Evolutionary conservation across 371 early-diverging fungal genomes (phyloP), one percentile per base, ranked within the genome.

Genomic region (Apophysomyces ossiformis): DNA sequence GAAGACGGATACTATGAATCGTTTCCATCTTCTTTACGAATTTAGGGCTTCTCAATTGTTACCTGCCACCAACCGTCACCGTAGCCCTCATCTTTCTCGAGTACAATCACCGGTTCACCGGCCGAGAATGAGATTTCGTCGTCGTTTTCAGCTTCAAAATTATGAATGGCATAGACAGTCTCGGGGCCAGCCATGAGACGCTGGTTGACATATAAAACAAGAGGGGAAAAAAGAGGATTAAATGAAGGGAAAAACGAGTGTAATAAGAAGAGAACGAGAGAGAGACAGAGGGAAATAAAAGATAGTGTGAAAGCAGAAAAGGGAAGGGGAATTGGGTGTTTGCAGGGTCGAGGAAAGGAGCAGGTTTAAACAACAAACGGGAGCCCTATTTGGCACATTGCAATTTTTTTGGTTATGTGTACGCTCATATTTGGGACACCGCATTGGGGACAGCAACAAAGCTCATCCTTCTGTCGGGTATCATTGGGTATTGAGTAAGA

Each of bases 51-150:
- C 37, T 59, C 37, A 15, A 0, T 26, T 41, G n/a, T 66, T 87
- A 90, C 92, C 88, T 89, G 86, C 92, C 92, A 94, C 95, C 95
- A 95, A 35, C 93, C 93, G 78, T 95, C 95, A 44, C 84, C 79
- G 71, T 87, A 93, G 18, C 86, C 82, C 47, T 92, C 93, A 71
- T 95, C 95, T 69, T 84, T 85, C 69, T 93, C 90, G 13, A 93
- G 69, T 4, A 95, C 89, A 45, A 89, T 69, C 26, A 95, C 84
- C 15, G 88, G 85, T 59, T 95, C 93, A 9, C 89, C 92, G 15
- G 81, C 77, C 39, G 79, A 66, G 70, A 95, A 92, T 13, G 82
- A 74, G 46, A 95, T 82, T 69, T 95, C 93, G 69, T 95, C 95
- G 37, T 85, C 86, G 57, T 90, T 89, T 69, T 91, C 92, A 46